Percentiles rank a stretch among this genome's conserved stretches.
These are phyloP conservation scores for Physcomitrium patens DNA, from an alignment of 225 moss, liverwort and hornwort genomes.

Conservation along the genomic window DNA sequence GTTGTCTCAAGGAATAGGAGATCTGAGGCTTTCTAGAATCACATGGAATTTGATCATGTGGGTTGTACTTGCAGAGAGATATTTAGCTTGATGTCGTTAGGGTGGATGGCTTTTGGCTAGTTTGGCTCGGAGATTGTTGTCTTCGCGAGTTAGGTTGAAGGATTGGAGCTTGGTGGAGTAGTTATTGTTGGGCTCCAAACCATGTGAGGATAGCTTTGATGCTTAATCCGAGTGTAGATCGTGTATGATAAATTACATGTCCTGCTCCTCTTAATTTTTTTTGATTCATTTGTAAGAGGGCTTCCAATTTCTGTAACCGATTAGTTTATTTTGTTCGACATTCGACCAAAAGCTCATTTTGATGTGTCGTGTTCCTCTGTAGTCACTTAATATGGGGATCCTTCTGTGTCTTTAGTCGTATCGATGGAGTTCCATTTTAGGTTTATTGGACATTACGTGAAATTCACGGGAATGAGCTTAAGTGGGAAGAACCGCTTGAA, in stretches of 20 bases:
- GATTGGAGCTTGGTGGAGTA: not conserved
- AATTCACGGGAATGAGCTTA: not conserved
- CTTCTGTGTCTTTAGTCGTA: not conserved
- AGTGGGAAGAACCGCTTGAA: not conserved
- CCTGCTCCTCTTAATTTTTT: not conserved
- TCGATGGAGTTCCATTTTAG: not conserved
- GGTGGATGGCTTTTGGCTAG: not conserved
- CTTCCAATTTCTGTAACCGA: too few species aligned
- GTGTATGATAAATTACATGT: not conserved
- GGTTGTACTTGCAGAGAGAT: not conserved
- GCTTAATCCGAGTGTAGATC: conserved; percentile 7
- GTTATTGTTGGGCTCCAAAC: not conserved
- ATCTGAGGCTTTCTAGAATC: conserved; percentile 25
- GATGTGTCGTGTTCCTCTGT: too few species aligned
- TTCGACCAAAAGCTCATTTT: not conserved
- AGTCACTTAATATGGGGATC: not conserved
- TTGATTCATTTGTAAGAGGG: not conserved
- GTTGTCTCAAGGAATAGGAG: not conserved
- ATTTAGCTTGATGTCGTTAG: not conserved
- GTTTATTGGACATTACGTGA: not conserved
- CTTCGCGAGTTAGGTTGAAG: not conserved
- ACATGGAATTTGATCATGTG: not conserved
- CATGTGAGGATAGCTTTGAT: not conserved
- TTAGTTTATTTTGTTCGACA: not conserved
- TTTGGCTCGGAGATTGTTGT: not conserved